Evolutionary conservation across 1,139 yeast genomes (phyloP).

Genomic region (Geotrichum carabidarum): DNA sequence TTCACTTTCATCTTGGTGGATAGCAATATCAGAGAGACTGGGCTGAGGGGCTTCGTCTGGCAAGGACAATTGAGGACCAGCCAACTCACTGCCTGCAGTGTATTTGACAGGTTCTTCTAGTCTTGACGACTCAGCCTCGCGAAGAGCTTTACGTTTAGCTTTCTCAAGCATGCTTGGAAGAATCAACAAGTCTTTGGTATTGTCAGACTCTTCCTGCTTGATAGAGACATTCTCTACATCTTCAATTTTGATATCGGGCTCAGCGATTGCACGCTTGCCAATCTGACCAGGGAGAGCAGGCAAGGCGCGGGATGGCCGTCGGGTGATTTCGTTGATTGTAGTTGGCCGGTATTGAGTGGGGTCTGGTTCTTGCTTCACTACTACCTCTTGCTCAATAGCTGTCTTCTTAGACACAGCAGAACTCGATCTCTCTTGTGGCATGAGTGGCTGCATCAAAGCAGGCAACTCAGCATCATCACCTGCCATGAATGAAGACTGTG

Average conservation of each 20-base stretch:
- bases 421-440: neutral
- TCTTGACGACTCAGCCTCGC: neutral
- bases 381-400: neutral
- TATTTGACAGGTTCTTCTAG: neutral
- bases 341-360: neutral
- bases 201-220: no score
- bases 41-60: neutral
- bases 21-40: neutral
- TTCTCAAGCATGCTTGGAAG: neutral
- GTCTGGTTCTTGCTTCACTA: neutral
- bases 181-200: neutral
- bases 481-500: neutral
- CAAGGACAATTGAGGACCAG: neutral
- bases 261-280: neutral
- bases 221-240: neutral
- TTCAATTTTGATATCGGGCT: neutral
- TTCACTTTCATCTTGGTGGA: neutral
- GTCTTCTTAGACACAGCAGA: neutral
- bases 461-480: constrained; percentile 1
- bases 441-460: neutral
- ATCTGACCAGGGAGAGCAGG: neutral
- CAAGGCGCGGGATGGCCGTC: neutral
- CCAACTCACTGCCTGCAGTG: neutral
- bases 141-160: neutral
- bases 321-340: neutral